These are phyloP conservation scores for Nannizzia gypsea DNA, from an alignment of 2,329 filamentous ascomycete genomes.

Conservation along the genomic window DNA sequence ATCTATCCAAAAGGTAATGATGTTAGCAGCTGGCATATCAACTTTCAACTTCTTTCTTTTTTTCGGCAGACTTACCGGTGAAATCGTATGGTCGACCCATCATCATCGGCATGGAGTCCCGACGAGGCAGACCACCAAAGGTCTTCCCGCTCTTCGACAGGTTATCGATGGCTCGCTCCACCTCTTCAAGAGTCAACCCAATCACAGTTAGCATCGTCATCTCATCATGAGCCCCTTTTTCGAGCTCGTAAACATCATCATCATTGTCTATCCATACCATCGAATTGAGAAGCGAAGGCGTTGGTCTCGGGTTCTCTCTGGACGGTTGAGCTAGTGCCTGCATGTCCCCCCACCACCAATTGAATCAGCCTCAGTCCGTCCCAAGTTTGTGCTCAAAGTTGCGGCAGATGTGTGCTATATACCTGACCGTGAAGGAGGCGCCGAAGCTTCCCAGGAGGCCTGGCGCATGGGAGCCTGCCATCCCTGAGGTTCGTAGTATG, in stretches of 20 bases:
- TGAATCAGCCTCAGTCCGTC: slow-evolving; percentile 5
- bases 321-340: slow-evolving; percentile 64
- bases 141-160: slow-evolving; percentile 93
- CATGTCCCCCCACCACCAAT: slow-evolving; percentile 12
- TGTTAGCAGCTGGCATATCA: slow-evolving; percentile 8
- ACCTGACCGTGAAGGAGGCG: slow-evolving; percentile 62
- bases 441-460: slow-evolving; percentile 55
- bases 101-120: slow-evolving; percentile 64
- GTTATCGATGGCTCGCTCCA: slow-evolving; percentile 91
- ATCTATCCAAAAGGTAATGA: slow-evolving; percentile 40
- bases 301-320: slow-evolving; percentile 56
- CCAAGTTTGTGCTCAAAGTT: not conserved
- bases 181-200: slow-evolving; percentile 49
- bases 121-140: slow-evolving; percentile 59
- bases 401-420: slow-evolving; percentile 18
- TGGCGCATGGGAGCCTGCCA: slow-evolving; percentile 54
- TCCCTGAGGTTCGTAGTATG: slow-evolving; percentile 57
- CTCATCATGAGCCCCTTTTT: not conserved
- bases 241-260: too few species aligned
- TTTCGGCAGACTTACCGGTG: slow-evolving; percentile 38
- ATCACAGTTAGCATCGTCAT: not conserved
- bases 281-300: slow-evolving; percentile 78
- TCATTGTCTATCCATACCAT: slow-evolving; percentile 51
- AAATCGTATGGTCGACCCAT: slow-evolving; percentile 49
- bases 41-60: not conserved